Conservation (phyloP, 805 yeast species). For the Candida alai region DNA sequence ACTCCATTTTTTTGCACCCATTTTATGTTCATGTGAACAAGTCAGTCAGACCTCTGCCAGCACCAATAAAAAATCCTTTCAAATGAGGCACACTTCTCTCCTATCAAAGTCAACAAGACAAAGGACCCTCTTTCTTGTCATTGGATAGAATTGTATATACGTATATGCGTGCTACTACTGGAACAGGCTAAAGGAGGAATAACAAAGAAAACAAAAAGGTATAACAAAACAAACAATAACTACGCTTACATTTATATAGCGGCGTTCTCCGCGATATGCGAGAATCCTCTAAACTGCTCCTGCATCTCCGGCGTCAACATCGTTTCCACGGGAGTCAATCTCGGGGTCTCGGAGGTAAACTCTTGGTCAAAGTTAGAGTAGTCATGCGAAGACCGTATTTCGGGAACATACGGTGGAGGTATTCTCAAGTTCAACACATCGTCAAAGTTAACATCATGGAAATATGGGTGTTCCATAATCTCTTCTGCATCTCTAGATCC, state of each 20-base stretch:
- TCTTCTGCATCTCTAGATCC: slow-evolving; percentile 88
- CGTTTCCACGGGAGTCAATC: slow-evolving; percentile 91
- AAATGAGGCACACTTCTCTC: too few species aligned
- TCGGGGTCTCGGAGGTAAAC: slow-evolving; percentile 91
- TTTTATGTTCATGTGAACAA: too few species aligned
- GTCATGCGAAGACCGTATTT: slow-evolving; percentile 81
- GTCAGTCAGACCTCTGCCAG: too few species aligned
- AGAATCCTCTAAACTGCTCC: slow-evolving; percentile 96
- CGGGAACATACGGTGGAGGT: slow-evolving; percentile 88
- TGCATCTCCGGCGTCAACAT: slow-evolving; percentile 82
- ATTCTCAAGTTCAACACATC: slow-evolving; percentile 70
- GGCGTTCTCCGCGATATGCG: slow-evolving; percentile 71
- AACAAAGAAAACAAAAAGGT: too few species aligned
- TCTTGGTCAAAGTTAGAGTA: slow-evolving; percentile 91
- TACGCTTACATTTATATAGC: slow-evolving; percentile 20
- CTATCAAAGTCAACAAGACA: too few species aligned
- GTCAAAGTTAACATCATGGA: slow-evolving; percentile 84
- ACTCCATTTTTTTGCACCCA: too few species aligned
- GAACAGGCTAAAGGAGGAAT: too few species aligned
- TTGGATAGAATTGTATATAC: too few species aligned
- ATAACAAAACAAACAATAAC: too few species aligned
- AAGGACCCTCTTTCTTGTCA: too few species aligned
- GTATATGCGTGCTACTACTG: too few species aligned
- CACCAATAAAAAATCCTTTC: too few species aligned
- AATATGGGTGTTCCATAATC: slow-evolving; percentile 93